These are phyloP conservation scores for Diaporthe vaccinii DNA, from an alignment of 2,329 filamentous ascomycete species.

Conservation along the genomic window DNA sequence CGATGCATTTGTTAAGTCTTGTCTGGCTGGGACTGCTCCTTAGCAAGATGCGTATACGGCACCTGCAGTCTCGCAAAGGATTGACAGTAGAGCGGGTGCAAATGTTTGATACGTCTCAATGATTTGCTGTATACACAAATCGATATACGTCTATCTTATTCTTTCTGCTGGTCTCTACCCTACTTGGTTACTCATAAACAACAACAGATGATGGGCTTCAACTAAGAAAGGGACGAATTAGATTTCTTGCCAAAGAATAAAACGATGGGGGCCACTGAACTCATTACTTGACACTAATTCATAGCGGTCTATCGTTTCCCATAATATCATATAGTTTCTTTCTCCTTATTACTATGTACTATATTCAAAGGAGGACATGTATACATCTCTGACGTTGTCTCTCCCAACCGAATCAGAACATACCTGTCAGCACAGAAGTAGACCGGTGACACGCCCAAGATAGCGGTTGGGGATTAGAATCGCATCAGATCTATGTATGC, in stretches of 20 bases:
- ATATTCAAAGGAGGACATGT: background rate
- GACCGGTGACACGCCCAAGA: too few relatives aligned
- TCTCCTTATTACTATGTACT: too few relatives aligned
- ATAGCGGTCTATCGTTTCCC: too few relatives aligned
- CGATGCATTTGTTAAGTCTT: background rate
- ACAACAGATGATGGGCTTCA: too few relatives aligned
- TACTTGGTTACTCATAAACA: too few relatives aligned
- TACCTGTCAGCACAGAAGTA: background rate
- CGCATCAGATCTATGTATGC: background rate
- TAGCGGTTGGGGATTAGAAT: background rate
- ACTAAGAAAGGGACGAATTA: too few relatives aligned
- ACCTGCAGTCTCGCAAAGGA: background rate
- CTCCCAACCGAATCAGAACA: background rate
- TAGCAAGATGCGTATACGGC: background rate
- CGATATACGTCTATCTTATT: background rate
- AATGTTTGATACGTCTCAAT: background rate
- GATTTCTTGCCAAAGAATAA: too few relatives aligned
- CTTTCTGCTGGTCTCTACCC: background rate
- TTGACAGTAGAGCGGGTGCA: background rate
- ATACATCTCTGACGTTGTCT: background rate
- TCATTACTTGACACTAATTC: too few relatives aligned
- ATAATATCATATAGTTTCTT: too few relatives aligned
- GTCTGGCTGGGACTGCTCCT: constrained; percentile 4
- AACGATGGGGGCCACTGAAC: too few relatives aligned
- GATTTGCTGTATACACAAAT: background rate